phyloP scores from a whole-genome alignment of 495 filamentous ascomycete genomes.

The Xeromyces bisporus region DNA sequence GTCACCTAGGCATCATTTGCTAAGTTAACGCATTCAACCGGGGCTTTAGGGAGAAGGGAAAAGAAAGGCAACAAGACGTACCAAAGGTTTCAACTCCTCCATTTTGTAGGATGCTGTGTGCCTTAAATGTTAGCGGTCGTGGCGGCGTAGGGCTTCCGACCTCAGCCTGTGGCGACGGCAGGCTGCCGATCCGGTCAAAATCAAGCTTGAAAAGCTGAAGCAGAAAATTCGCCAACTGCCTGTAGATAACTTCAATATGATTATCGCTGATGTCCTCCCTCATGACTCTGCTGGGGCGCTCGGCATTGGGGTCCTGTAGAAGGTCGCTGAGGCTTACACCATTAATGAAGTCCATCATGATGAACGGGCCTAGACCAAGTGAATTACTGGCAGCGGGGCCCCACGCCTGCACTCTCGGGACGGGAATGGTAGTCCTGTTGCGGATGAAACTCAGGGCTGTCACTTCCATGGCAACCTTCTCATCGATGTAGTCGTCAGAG shows the following conservation, averaged over 20 bases:
- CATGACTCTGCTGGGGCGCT: constrained; percentile 8
- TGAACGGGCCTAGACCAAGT: constrained; percentile 24
- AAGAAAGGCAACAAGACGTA: constrained; percentile 2
- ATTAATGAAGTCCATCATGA: constrained; percentile 30
- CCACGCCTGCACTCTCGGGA: constrained; percentile 23
- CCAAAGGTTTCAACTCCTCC: constrained; percentile 15
- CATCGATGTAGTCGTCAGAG: constrained; percentile 14
- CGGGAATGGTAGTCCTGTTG: constrained; percentile 25
- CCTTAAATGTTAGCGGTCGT: constrained; percentile 13
- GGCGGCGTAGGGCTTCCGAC: constrained; percentile 1
- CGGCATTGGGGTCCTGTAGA: constrained; percentile 7
- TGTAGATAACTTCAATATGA: constrained; percentile 5
- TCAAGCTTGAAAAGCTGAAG: constrained; percentile 6
- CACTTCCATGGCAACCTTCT: constrained; percentile 30
- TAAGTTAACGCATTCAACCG: background rate
- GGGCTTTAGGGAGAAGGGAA: background rate
- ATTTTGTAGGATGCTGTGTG: constrained; percentile 10
- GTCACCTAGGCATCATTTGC: constrained; percentile 5
- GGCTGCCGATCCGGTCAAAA: constrained; percentile 6
- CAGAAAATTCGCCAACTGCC: constrained; percentile 6
- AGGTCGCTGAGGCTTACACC: constrained; percentile 15
- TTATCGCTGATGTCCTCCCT: constrained; percentile 2
- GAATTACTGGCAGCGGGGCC: constrained; percentile 18
- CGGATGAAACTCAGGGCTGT: constrained; percentile 16
- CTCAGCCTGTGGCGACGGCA: constrained; percentile 3